Evolutionary conservation across 106 monocot genomes (phyloP), one percentile per base, ranked within the genome.

Genomic region (Posidonia australis): DNA sequence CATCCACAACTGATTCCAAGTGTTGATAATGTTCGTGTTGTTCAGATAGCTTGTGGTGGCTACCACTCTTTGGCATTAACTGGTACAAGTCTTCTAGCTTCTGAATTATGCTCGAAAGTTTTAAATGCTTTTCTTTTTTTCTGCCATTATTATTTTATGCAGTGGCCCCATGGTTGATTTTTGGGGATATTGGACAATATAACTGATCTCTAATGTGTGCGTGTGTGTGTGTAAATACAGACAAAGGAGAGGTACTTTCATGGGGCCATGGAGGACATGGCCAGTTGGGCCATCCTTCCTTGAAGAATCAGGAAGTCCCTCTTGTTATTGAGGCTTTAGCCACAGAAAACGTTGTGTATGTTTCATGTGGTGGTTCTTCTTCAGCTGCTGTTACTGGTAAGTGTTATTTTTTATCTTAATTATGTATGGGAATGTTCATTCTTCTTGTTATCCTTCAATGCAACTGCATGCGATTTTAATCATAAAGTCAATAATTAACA

Each of bases 181-280:
- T 36, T 36, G 36, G 36, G 36, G 2, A 7, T 36, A 2, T 36
- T 36, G 2, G 36, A 36, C 36, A 36, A 36, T 7, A 36, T 36
- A 36, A 36, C 36, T 36, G 36, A 36, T 36, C 2, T 36, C 7
- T 36, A 36, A 7, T 36, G 7, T 36, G n/a, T n/a, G n/a, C n/a
- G 44, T n/a, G 13, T 44, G 23, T 16, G 12, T 47, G 7, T 24
- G 47, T 24, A 7, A 24, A 21, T 54, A 36, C 65, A 96, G 96
- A 85, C 30, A 66, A 81, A 66, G 90, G 96, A 65, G 70, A 80
- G 63, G 87, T 96, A 74, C 67, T 90, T 66, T 86, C 96, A n/a
- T 96, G 96, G 96, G 96, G 96, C 23, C 84, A 87, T 76, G 96
- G 96, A 54, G 87, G 96, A 54, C 90, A 96, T 68, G 96, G 96